Evolutionary conservation across 2,329 filamentous ascomycete genomes (phyloP).

Genomic region (Endocalyx cinctus): DNA sequence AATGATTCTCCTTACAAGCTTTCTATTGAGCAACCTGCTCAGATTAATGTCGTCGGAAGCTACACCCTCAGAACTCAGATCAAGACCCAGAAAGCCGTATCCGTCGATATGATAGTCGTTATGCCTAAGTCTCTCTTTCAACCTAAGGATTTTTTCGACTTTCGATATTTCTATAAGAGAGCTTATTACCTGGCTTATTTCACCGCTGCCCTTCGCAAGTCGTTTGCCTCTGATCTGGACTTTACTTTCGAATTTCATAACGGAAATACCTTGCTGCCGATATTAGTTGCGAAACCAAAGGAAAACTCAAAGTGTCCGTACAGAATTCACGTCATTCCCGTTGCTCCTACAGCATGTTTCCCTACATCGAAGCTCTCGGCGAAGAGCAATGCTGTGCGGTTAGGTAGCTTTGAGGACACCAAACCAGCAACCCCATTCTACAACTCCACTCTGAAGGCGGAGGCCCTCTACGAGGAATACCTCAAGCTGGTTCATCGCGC

Average conservation of each 20-base stretch:
- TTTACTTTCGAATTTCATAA: constrained; percentile 62
- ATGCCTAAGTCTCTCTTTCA: constrained; percentile 81
- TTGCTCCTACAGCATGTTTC: constrained; percentile 66
- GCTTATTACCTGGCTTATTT: constrained; percentile 87
- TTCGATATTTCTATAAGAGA: constrained; percentile 91
- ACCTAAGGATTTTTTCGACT: constrained; percentile 89
- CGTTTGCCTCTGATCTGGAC: constrained; percentile 48
- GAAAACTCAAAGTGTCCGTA: constrained; percentile 36
- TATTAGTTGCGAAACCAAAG: constrained; percentile 45
- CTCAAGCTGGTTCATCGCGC: constrained; percentile 70
- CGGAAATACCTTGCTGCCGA: constrained; percentile 72
- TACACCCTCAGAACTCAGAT: constrained; percentile 73
- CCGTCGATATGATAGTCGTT: constrained; percentile 79
- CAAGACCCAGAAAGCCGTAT: constrained; percentile 53
- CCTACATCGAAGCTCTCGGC: constrained; percentile 66
- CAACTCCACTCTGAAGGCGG: constrained; percentile 78
- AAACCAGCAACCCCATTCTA: constrained; percentile 70
- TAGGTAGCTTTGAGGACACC: constrained; percentile 38
- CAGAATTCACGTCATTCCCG: constrained; percentile 72
- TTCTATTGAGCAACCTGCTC: constrained; percentile 67
- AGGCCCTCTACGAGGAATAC: constrained; percentile 69
- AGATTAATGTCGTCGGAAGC: constrained; percentile 85
- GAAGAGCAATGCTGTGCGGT: constrained; percentile 64
- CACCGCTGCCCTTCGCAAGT: constrained; percentile 61
- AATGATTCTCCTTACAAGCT: constrained; percentile 79